Percentiles rank a stretch among this genome's conserved stretches.
Evolutionary conservation across 139 green algal species (phyloP).

Genomic region (Auxenochlorella pyrenoidosa): DNA sequence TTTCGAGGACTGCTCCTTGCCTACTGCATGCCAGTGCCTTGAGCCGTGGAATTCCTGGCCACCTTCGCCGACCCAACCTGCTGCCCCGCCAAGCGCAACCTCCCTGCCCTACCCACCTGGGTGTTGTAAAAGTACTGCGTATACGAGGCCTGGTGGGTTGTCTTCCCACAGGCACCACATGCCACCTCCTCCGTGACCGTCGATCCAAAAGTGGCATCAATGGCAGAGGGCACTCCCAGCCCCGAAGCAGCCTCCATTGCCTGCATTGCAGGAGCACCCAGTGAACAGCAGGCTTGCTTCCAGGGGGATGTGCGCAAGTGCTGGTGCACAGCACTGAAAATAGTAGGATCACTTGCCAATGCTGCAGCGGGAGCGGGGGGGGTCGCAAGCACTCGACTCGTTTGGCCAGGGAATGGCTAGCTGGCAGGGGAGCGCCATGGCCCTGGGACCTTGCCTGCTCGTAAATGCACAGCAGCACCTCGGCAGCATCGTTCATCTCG

Average conservation of each 20-base stretch:
- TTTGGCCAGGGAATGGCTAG: too few species aligned
- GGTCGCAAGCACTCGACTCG: too few species aligned
- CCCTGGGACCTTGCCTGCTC: too few species aligned
- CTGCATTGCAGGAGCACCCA: not conserved
- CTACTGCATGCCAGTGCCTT: too few species aligned
- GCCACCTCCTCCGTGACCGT: not conserved
- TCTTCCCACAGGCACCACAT: not conserved
- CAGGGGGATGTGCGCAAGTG: not conserved
- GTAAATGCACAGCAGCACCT: slow-evolving; percentile 46
- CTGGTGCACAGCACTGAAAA: not conserved
- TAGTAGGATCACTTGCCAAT: too few species aligned
- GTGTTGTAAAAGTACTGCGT: slow-evolving; percentile 4
- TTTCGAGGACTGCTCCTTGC: not conserved
- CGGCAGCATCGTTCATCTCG: slow-evolving; percentile 55
- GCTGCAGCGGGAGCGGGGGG: too few species aligned
- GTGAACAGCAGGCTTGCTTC: not conserved
- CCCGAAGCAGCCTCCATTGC: not conserved
- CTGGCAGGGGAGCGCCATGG: too few species aligned
- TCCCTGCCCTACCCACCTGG: not conserved
- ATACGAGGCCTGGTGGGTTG: not conserved
- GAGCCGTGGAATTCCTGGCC: not conserved
- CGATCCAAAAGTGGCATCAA: not conserved
- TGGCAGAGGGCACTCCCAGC: not conserved
- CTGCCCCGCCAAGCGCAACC: not conserved
- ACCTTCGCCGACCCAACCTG: not conserved